Evolutionary conservation across 140 eudicot genomes (phyloP), one percentile per base, ranked within the genome.

Genomic region (Anethum foeniculum): DNA sequence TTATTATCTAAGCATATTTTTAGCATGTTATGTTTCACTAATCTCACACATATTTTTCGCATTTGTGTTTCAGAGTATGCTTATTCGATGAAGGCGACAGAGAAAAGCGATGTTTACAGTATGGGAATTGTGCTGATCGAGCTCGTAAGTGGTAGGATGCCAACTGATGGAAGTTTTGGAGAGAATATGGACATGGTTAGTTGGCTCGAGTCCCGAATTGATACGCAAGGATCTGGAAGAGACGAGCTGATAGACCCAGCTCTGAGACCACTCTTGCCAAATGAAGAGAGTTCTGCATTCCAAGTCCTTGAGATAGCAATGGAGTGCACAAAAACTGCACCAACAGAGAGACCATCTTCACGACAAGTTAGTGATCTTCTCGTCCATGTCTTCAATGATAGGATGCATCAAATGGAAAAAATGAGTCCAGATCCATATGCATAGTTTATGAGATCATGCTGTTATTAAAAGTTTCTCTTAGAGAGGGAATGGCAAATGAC

Each of bases 91-190:
- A 94, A 92, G 86, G 93, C 96, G 1, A 89, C 92, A 5, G 98
- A 94, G 85, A 94, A 90, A 76, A 92, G 98, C 52, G 98, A 94
- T 48, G 87, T 94, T 30, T 94, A 94, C 89, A 94, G 98, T 85
- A 89, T 92, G 96, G 98, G 98, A 38, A 92, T 94, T n/a, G 98
- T 94, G 86, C 84, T 94, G 23, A 90, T 94, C 76, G 98, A 94
- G 90, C 90, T 94, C 11, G 97, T 94, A 72, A 92, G 90, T 9
- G 98, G 98, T 23, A 89, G 96, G 80, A 80, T 89, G 96, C 98
- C 98, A 3, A 94, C 97, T 21, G 95, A 84, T 41, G 92, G 88
- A 77, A 88, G 82, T 52, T 94, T 94, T 48, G 98, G 98, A 18
- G 91, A 83, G 80, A 87, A 89, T 64, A 85, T 94, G 85, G 97